Evolutionary conservation across 2,329 filamentous ascomycete genomes (phyloP), one percentile per base, ranked within the genome.

Genomic region (Myriosclerotinia curreyana): DNA sequence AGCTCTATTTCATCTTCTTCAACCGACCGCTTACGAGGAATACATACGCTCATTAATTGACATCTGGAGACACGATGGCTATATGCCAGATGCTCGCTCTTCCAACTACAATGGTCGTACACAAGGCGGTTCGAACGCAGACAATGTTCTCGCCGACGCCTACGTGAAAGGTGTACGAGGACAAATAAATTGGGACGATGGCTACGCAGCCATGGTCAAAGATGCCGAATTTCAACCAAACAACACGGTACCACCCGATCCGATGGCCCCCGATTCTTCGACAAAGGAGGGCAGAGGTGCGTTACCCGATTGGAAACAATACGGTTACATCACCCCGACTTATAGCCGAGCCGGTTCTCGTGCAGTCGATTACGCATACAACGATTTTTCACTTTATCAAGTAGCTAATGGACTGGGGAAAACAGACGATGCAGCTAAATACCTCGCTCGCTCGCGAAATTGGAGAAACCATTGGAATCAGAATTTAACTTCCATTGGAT

Each of bases 401-500:
- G 84, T 91, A 15, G 87, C 88, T 1, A 48, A 15, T 3, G 65
- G 7, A 73, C 71, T 3, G 86, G 86, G 36, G 22, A 51, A 60
- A 2, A 15, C 20, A 14, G 44, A 56, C 11, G 59, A 62, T 28
- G 51, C 56, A 17, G 48, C 58, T 11, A 62, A 62, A 44, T 66
- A 65, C 53, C 40, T 65, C 5, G 48, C 42, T 15, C 65, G 65
- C 9, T 83, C 84, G 0, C 79, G 81, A 12, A 87, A 89, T 70
- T 91, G 88, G 88, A 81, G 85, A 20, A 90, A 89, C 71, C 87
- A 90, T 68, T 91, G 86, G 87, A 86, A 90, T 72, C 72, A 80
- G 0, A 73, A 82, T 54, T 80, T 84, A 52, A 78, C 77, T 0
- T 83, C 84, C 0, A 78, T 87, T 0, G 82, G 81, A 5, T 89